Base-by-base conservation (phyloP, 768 basidiomycete genomes). In the Infundibulicybe gibba region DNA sequence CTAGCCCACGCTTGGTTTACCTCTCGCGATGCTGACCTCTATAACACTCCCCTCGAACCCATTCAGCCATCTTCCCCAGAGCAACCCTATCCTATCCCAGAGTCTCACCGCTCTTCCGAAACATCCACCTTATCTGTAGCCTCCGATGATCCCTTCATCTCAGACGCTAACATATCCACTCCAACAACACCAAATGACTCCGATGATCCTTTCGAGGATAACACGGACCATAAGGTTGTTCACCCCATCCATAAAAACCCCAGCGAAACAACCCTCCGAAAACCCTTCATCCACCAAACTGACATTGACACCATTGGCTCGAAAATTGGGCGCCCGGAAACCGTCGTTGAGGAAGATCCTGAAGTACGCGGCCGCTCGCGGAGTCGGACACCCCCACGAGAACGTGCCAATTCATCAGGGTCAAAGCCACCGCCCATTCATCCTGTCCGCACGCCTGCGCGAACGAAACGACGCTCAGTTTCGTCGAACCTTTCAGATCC, bases 391-490 rank as follows among this genome's bases (percentile, higher is more conserved):
- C 64, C 53, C 45, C 61, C 66, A 17, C 49, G 60, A 2, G 64
- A 64, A 41, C 54, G 57, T 51, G 50, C 58, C 53, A 54, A 67
- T 30, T 53, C 60, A 45, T 54, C 60, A 35, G 56, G 53, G 14
- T 61, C 63, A 15, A 74, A 71, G 47, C 61, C 72, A 12, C 79
- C 90, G 20, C 83, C 85, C 21, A 61, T 76, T 0, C 70, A 79
- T 53, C 83, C 91, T 3, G 70, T 83, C 17, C 88, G 94, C 10
- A 99, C 95, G 0, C 95, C 95, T 3, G 92, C 86, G 3, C 82
- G 94, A 10, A 98, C 95, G 2, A 99, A 99, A 62, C 85, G 95
- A 3, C 87, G 95, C 17, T 97, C 94, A 2, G 87, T 97, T 5
- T 95, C 94, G 1, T 95, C 93, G 2, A 85, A 83, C 6, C 70